Evolutionary conservation across 495 filamentous ascomycete genomes (phyloP), one percentile per base, ranked within the genome.

Genomic region (Endocarpon pusillum): DNA sequence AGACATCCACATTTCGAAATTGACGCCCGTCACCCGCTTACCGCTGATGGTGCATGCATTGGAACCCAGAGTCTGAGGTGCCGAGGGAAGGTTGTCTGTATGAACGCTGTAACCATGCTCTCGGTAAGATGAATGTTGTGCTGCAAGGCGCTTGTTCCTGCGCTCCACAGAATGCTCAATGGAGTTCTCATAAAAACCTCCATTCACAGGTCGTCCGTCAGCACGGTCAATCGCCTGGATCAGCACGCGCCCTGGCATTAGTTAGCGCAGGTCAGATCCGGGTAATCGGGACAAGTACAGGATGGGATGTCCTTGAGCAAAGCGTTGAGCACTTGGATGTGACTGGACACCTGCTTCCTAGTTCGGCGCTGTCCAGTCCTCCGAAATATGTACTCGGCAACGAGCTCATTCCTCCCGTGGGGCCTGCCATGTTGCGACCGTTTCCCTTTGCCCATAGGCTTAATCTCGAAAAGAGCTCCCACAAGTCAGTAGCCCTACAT

Each of bases 261-360:
- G n/a, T n/a, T n/a, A n/a, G n/a, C n/a, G n/a, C n/a, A n/a, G n/a
- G n/a, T n/a, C n/a, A n/a, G n/a, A n/a, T n/a, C n/a, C n/a, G n/a
- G n/a, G n/a, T n/a, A 69, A 62, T 58, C 38, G 41, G 49, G n/a
- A n/a, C n/a, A n/a, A n/a, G n/a, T n/a, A n/a, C n/a, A n/a, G n/a
- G n/a, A n/a, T 22, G 62, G 69, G 43, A 79, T 67, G 16, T 68
- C 61, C 36, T 65, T 62, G 40, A 87, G 62, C 45, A 85, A 80
- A 9, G 71, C 72, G 57, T 91, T 94, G 28, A 97, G 56, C n/a
- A 94, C 87, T 59, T 97, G 89, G 38, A 96, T 80, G 52, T 97
- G 89, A 44, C 86, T 94, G 0, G 87, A 94, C 6, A 97, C 81
- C 51, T 92, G 81, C 54, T 97, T 97, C 34, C 89, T 64, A 24